Conservation (phyloP, 108 stramenopile genomes). For the Cylindrotheca fusiformis region DNA sequence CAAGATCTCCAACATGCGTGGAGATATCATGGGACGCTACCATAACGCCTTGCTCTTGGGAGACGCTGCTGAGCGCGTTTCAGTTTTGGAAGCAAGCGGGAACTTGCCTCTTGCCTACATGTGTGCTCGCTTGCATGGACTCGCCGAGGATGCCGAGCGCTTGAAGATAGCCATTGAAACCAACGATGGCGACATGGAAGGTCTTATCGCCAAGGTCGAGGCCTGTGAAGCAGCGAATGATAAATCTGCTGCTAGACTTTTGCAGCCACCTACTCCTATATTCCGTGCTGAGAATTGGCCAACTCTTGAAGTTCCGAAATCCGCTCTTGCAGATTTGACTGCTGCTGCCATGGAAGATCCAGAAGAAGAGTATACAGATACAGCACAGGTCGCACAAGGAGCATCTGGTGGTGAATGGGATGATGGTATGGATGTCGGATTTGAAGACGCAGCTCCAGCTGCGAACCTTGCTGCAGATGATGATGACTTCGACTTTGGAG, state of each 20-base stretch:
- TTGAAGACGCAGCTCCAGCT: conserved; percentile 24
- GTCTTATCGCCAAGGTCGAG: conserved; percentile 66
- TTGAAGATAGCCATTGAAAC: conserved; percentile 91
- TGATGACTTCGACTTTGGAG: conserved; percentile 68
- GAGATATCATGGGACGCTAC: conserved; percentile 95
- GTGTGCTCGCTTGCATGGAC: conserved; percentile 87
- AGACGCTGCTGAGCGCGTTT: conserved; percentile 91
- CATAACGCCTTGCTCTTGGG: conserved; percentile 97
- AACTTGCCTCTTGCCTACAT: conserved; percentile 94
- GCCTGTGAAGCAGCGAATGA: conserved; percentile 18
- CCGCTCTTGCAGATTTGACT: conserved; percentile 80
- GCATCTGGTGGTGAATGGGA: conserved; percentile 46
- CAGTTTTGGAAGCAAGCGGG: conserved; percentile 91
- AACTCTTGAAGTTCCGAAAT: conserved; percentile 81
- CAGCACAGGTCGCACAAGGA: conserved; percentile 51
- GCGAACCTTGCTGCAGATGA: conserved; percentile 43
- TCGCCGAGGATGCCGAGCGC: conserved; percentile 89
- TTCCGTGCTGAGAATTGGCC: conserved; percentile 94
- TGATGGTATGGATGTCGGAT: conserved; percentile 44
- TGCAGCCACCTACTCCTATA: conserved; percentile 98
- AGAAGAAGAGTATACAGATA: conserved; percentile 45
- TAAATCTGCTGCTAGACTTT: conserved; percentile 54
- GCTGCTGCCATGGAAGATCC: conserved; percentile 68
- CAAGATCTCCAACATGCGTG: conserved; percentile 95
- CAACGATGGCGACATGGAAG: conserved; percentile 74